Evolutionary conservation across 2,329 filamentous ascomycete species (phyloP), one percentile per base, ranked within the genome.

Genomic region (Aspergillus alliaceus): DNA sequence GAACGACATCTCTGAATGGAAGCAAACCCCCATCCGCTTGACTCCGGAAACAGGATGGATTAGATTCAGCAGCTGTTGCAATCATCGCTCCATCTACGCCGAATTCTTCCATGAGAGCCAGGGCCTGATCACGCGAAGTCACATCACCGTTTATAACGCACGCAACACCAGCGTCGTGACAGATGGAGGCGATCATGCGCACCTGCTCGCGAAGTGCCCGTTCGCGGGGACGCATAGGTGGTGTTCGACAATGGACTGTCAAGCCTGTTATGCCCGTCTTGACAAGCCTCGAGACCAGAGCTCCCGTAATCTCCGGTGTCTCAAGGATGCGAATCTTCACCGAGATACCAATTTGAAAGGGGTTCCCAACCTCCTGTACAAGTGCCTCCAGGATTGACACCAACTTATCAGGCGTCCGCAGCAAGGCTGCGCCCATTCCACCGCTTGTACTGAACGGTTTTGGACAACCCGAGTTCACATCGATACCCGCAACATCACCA

Each of bases 111-210:
- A 92, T 88, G 6, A 99, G 81, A 58, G 80, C 72, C 7, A 90
- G 69, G 0, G 87, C 93, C 58, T 96, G 81, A 51, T 91, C 89
- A 54, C 90, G 85, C 35, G 81, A 85, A 54, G 83, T 85, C 0
- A 99, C 92, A 68, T 99, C 95, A 48, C 95, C 95, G 69, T 99
- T 99, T 87, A 98, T 93, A 39, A 98, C 77, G 70, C 93, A 97
- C 8, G 93, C 92, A 2, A 99, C 92, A 27, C 93, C 93, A 11
- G 87, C 87, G 63, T 92, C 87, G 61, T 84, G 87, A 70, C 95
- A 99, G 1, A 96, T 81, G 5, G 86, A 80, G 1, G 85, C 89
- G 47, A 99, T 83, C 90, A 96, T 96, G 57, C 83, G 83, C 59
- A 99, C 80, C 75, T 97, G 93, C 24, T 87, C 88, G 18, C 95